These are phyloP conservation scores for Yamadazyma insecticola DNA, from an alignment of 805 yeast species.

Conservation along the genomic window DNA sequence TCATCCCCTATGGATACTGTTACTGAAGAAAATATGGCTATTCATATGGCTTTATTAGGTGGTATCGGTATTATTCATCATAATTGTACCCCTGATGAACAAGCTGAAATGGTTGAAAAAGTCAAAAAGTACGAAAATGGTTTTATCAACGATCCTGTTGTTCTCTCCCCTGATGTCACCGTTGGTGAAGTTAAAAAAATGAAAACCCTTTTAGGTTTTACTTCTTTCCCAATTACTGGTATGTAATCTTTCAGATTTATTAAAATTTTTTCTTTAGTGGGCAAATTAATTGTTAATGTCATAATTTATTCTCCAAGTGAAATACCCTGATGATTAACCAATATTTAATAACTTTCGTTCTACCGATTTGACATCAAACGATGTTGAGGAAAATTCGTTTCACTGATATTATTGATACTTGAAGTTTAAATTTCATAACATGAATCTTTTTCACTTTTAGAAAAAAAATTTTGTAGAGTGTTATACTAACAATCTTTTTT, in stretches of 20 bases:
- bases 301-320: too few species aligned
- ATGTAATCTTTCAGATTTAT: constrained; percentile 41
- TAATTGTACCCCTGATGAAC: constrained; percentile 94
- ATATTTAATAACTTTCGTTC: constrained; percentile 92
- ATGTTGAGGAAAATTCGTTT: constrained; percentile 75
- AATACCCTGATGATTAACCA: constrained; percentile 10
- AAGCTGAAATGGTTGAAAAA: constrained; percentile 96
- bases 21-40: constrained; percentile 96
- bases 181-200: constrained; percentile 76
- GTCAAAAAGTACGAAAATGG: constrained; percentile 98
- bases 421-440: neutral
- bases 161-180: constrained; percentile 68
- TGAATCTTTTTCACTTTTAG: neutral
- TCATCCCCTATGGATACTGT: constrained; percentile 99
- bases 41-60: constrained; percentile 96
- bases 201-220: constrained; percentile 76
- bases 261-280: constrained; percentile 10
- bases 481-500: constrained; percentile 28
- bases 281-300: constrained; percentile 3
- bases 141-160: constrained; percentile 87
- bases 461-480: neutral
- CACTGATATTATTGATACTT: constrained; percentile 16
- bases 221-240: constrained; percentile 99
- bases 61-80: constrained; percentile 99
- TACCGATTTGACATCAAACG: constrained; percentile 94